Evolutionary conservation across 179 eudicot genomes (phyloP), one percentile per base, ranked within the genome.

Genomic region (Carnegiea gigantea): DNA sequence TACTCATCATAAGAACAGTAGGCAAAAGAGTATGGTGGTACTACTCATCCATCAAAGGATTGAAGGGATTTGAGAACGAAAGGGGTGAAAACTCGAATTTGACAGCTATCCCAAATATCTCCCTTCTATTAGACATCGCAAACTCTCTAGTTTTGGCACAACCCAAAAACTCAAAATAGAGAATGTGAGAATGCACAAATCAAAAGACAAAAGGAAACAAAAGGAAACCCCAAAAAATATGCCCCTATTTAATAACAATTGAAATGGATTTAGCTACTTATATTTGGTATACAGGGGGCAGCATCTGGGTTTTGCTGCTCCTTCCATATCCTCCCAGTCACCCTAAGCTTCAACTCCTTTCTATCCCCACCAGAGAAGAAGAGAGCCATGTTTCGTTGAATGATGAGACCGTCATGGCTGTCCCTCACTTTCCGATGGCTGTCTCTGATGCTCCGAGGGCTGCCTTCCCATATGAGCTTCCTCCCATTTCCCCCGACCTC

Each of bases 281-380:
- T 70, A 77, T 80, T 84, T 72, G 86, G 86, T 24, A 80, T 84
- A 77, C 33, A 77, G 23, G 76, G 65, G 2, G 73, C 80, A 20
- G 78, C 81, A 46, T 84, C 86, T 24, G 78, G 78, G 81, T 87
- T 84, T 13, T 73, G 85, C 76, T 84, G 89, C 77, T 87, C 89
- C 54, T 82, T 87, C 89, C 89, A 87, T 26, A 87, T 87, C 67
- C 89, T 70, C 4, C 89, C 89, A 4, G 89, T 85, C 20, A 87
- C 86, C 70, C 87, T 77, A 9, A 87, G 85, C 82, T 87, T 87
- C 46, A 84, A 74, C 86, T 84, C 87, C 79, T 84, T 84, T 75
- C 87, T 74, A n/a, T 84, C 86, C 1, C 83, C 83, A 9, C 86
- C 86, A 26, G 86, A 83, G 73, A 83, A 83, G 77, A 86, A 86